Evolutionary conservation across 2,329 filamentous ascomycete genomes (phyloP), one percentile per base, ranked within the genome.

Genomic region (Scolecobasidium constrictum): DNA sequence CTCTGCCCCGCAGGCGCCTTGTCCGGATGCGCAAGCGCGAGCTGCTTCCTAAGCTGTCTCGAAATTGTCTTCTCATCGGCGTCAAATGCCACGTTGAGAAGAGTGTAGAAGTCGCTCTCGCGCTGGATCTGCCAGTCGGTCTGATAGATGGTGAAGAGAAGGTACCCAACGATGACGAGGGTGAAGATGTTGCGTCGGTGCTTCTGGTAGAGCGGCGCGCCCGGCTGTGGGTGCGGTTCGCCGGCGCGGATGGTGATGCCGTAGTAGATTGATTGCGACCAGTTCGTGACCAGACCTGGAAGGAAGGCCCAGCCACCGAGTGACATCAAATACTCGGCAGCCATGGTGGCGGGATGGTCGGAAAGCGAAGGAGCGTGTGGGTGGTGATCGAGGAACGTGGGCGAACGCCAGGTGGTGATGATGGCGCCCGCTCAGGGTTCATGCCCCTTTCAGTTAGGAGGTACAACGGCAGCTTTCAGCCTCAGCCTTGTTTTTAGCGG

Each of bases 131-230:
- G 78, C 66, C 84, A 78, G 70, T 94, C 85, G 54, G 86, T 83
- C 65, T 96, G 90, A 66, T 88, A 92, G 54, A 96, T 78, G 37
- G 87, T 94, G 70, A 94, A 95, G 50, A 82, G 65, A 28, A 96
- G 83, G 66, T 96, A 98, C 47, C 76, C 66, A 38, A 81, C 69
- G 40, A 96, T 81, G 54, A 96, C 85, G 52, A 81, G 68, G 56
- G 90, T 81, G 59, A 92, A 80, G 58, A 95, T 90, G 53, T 78
- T 76, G 45, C 83, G 83, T 47, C 86, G 81, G 66, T 96, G 85
- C 45, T 73, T 71, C 49, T 73, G 69, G 59, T 77, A 85, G 50
- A 78, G 78, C 2, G 78, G 71, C n/a, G 73, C 70, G 60, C 84
- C 76, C 26, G 83, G 76, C 51, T 65, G 45, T 65, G 75, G 90